A percentile compares a stretch with the other conserved stretches of the same genome.
Evolutionary conservation across 2,329 filamentous ascomycete species (phyloP).

Genomic region (Corynespora cassiicola): DNA sequence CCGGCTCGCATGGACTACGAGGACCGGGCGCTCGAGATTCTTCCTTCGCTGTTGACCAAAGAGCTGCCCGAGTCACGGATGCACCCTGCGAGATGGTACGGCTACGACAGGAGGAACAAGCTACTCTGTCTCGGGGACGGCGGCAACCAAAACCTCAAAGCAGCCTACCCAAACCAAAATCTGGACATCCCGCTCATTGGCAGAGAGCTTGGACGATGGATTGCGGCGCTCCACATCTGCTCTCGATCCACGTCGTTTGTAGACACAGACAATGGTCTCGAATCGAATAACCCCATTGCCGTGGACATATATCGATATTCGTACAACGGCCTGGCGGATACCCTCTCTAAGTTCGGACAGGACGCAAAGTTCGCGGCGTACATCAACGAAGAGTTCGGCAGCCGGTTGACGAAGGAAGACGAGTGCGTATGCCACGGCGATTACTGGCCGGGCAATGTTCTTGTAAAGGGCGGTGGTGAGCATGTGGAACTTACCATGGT

Average conservation of each 20-base stretch:
- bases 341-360: constrained; percentile 27
- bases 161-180: constrained; percentile 29
- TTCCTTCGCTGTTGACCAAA: constrained; percentile 18
- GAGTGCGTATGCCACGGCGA: constrained; percentile 47
- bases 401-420: constrained; percentile 30
- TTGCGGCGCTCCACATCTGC: constrained; percentile 34
- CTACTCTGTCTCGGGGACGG: constrained; percentile 40
- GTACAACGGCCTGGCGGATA: constrained; percentile 32
- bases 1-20: constrained; percentile 44
- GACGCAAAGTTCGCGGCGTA: constrained; percentile 28
- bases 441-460: constrained; percentile 48
- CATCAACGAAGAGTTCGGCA: constrained; percentile 37
- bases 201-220: constrained; percentile 36
- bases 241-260: constrained; percentile 17
- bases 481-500: constrained; percentile 33
- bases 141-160: constrained; percentile 37
- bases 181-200: constrained; percentile 30
- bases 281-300: constrained; percentile 35
- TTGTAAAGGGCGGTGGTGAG: constrained; percentile 22
- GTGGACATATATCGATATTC: constrained; percentile 34
- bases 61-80: constrained; percentile 11
- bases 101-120: constrained; percentile 32
- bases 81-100: constrained; percentile 23
- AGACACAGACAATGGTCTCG: constrained; percentile 1
- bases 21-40: constrained; percentile 24